phyloP scores from a whole-genome alignment of 2,329 filamentous ascomycete species.

The Exophiala sp. region DNA sequence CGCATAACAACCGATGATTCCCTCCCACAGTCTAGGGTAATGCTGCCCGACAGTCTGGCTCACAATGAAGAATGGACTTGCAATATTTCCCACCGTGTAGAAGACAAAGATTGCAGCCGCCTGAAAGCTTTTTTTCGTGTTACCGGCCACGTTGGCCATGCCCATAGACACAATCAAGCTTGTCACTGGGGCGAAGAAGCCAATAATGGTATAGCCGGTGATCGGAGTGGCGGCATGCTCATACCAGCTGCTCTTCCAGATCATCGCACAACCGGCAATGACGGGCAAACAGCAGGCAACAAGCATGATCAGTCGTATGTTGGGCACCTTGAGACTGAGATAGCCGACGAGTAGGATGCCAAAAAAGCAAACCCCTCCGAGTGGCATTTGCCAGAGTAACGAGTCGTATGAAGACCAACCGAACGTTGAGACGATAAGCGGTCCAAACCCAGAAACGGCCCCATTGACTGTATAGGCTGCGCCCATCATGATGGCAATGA shows the following conservation, averaged over 20 bases:
- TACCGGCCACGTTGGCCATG: conserved; percentile 68
- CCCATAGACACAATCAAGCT: conserved; percentile 57
- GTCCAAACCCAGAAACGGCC: conserved; percentile 67
- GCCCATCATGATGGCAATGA: conserved; percentile 64
- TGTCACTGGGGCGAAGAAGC: conserved; percentile 69
- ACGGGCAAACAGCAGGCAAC: conserved; percentile 67
- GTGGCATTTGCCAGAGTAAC: conserved; percentile 71
- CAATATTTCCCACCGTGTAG: conserved; percentile 73
- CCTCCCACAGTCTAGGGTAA: conserved; percentile 69
- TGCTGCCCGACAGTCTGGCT: conserved; percentile 63
- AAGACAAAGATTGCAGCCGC: conserved; percentile 70
- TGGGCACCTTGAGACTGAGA: conserved; percentile 57
- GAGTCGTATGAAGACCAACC: conserved; percentile 62
- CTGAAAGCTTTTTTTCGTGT: conserved; percentile 76
- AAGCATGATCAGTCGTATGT: conserved; percentile 64
- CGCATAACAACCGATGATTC: conserved; percentile 64
- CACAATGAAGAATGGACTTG: conserved; percentile 68
- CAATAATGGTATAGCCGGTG: conserved; percentile 67
- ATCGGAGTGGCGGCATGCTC: conserved; percentile 65
- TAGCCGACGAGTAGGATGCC: conserved; percentile 65
- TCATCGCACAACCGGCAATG: conserved; percentile 69
- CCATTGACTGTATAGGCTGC: conserved; percentile 68
- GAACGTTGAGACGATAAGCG: conserved; percentile 69
- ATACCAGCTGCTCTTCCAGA: conserved; percentile 66
- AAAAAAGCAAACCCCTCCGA: conserved; percentile 65